phyloP scores from a whole-genome alignment of 2,329 filamentous ascomycete species.

The Venturia asperata region DNA sequence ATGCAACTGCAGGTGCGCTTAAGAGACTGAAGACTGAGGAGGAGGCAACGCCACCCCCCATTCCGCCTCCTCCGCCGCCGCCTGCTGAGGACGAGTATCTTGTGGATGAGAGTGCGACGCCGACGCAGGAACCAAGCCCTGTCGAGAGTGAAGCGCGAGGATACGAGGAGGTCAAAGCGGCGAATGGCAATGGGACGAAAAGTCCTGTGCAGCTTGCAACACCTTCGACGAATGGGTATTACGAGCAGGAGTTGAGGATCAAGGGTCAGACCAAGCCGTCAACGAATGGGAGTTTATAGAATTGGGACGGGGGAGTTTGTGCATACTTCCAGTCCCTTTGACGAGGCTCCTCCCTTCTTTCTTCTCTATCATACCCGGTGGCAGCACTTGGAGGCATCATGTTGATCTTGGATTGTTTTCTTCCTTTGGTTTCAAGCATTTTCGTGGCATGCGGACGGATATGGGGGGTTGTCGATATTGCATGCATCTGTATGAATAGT shows the following conservation, averaged over 20 bases:
- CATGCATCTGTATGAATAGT: background rate
- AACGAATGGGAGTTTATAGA: background rate
- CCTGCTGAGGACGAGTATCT: conserved; percentile 29
- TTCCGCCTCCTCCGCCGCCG: conserved; percentile 34
- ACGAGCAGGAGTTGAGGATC: conserved; percentile 14
- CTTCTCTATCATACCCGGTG: conserved; percentile 2
- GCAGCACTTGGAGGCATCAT: background rate
- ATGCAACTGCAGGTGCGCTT: conserved; percentile 24
- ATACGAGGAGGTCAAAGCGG: background rate
- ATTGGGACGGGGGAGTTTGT: background rate
- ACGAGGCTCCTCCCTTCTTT: background rate
- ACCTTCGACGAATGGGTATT: conserved; percentile 17
- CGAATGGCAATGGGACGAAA: conserved; percentile 65
- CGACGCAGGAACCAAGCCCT: conserved; percentile 25
- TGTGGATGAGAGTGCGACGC: conserved; percentile 25
- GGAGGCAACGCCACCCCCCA: conserved; percentile 23
- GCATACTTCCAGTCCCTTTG: background rate
- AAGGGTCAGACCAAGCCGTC: background rate
- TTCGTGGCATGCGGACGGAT: background rate
- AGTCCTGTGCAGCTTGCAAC: conserved; percentile 58
- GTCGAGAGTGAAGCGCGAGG: background rate
- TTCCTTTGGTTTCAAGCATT: background rate
- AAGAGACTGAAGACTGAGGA: conserved; percentile 20
- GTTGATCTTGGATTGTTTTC: background rate
- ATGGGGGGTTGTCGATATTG: background rate